These are phyloP conservation scores for Apiospora pterosperma DNA, from an alignment of 2,329 filamentous ascomycete genomes.

Conservation along the genomic window DNA sequence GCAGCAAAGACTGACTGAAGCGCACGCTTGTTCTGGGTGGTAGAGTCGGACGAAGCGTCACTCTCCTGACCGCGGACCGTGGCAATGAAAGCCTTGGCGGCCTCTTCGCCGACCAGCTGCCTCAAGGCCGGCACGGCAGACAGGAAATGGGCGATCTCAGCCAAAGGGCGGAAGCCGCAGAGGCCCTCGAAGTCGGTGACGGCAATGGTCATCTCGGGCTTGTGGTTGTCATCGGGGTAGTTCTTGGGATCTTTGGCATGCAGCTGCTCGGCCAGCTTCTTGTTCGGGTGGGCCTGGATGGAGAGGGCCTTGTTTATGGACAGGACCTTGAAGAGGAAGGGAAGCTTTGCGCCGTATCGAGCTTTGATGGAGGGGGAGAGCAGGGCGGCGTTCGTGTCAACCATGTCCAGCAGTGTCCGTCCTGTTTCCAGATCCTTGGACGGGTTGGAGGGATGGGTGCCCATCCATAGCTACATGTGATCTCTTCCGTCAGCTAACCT, in stretches of 20 bases:
- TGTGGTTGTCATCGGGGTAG: conserved; percentile 99
- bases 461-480: conserved; percentile 84
- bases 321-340: conserved; percentile 97
- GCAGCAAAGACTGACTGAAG: conserved; percentile 72
- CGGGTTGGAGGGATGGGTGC: conserved; percentile 92
- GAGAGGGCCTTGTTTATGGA: conserved; percentile 94
- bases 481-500: neutral
- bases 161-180: conserved; percentile 87
- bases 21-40: conserved; percentile 68
- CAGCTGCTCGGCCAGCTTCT: conserved; percentile 85
- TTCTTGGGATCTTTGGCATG: conserved; percentile 86
- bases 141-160: conserved; percentile 79
- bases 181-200: conserved; percentile 95
- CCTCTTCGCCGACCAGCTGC: conserved; percentile 63
- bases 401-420: conserved; percentile 80
- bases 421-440: conserved; percentile 85
- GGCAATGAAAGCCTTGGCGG: conserved; percentile 52
- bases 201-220: conserved; percentile 98
- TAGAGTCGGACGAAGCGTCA: conserved; percentile 31
- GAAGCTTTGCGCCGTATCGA: conserved; percentile 77
- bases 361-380: conserved; percentile 70
- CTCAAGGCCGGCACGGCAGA: conserved; percentile 59
- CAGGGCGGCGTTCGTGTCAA: conserved; percentile 81
- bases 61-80: conserved; percentile 51
- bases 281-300: conserved; percentile 96